A percentile compares a stretch with the other conserved stretches of the same genome.
These are phyloP conservation scores for Waltiozyma sp. DNA, from an alignment of 1,139 yeast genomes.

Conservation along the genomic window DNA sequence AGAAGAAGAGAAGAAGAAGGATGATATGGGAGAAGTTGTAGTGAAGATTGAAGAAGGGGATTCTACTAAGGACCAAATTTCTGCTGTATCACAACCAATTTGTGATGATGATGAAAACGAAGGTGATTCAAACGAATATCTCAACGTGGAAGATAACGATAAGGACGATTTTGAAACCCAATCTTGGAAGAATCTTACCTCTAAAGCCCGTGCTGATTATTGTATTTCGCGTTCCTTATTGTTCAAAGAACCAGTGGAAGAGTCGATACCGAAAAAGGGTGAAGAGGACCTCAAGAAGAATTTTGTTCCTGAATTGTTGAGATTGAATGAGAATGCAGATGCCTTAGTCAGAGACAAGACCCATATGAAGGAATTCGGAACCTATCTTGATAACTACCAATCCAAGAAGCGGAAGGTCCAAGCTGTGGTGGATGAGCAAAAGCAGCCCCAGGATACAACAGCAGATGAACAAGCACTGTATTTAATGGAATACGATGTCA, in stretches of 20 bases:
- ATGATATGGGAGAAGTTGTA: no score
- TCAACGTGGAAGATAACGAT: slow-evolving; percentile 36
- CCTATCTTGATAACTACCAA: slow-evolving; percentile 11
- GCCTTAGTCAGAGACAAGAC: slow-evolving; percentile 54
- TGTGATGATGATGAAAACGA: slow-evolving; percentile 15
- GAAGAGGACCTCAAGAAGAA: not conserved
- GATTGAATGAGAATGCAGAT: slow-evolving; percentile 36
- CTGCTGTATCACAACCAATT: no score
- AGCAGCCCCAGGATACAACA: slow-evolving; percentile 19
- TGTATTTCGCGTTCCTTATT: slow-evolving; percentile 59
- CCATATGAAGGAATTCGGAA: slow-evolving; percentile 37
- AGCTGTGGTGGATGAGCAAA: slow-evolving; percentile 4
- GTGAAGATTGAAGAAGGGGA: no score
- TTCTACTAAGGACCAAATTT: no score
- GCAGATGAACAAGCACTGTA: slow-evolving; percentile 26
- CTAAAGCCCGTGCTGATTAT: slow-evolving; percentile 67
- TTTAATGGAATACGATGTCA: slow-evolving; percentile 72
- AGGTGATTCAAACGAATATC: slow-evolving; percentile 20
- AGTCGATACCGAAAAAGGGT: not conserved
- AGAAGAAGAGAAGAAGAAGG: not conserved
- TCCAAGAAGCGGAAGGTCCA: slow-evolving; percentile 15
- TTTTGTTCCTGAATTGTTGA: not conserved
- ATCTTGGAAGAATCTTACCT: slow-evolving; percentile 74
- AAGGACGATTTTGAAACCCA: slow-evolving; percentile 61
- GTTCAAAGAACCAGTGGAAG: slow-evolving; percentile 38